Percentiles rank a stretch among this genome's conserved stretches.
These are phyloP conservation scores for Cryptosporidium felis DNA, from an alignment of 169 alveolate genomes.

Conservation along the genomic window DNA sequence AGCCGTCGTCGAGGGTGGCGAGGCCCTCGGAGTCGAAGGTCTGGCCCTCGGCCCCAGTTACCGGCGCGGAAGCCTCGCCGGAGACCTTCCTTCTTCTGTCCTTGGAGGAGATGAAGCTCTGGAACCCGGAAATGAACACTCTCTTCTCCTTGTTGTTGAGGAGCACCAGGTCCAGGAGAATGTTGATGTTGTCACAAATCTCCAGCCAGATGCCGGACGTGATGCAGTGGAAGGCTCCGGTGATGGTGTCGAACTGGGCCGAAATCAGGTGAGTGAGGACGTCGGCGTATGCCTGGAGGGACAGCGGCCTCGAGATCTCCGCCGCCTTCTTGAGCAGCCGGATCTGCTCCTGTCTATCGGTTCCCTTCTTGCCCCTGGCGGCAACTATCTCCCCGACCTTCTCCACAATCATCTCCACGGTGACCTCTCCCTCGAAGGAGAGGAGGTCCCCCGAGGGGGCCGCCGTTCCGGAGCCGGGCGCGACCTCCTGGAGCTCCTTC, in stretches of 20 bases:
- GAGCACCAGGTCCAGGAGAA: slow-evolving; percentile 22
- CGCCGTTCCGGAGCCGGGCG: slow-evolving; percentile 76
- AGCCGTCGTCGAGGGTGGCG: background rate
- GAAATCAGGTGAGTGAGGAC: slow-evolving; percentile 86
- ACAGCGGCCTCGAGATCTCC: slow-evolving; percentile 83
- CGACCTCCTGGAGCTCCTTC: slow-evolving; percentile 61
- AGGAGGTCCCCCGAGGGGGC: slow-evolving; percentile 79
- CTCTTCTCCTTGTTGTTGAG: slow-evolving; percentile 50
- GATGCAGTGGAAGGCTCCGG: slow-evolving; percentile 87
- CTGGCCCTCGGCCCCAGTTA: background rate
- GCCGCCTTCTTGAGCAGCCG: slow-evolving; percentile 82
- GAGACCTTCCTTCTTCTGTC: slow-evolving; percentile 66
- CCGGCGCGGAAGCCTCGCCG: background rate
- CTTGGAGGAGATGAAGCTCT: slow-evolving; percentile 77
- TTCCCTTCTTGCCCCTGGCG: slow-evolving; percentile 87
- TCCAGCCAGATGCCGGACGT: slow-evolving; percentile 83
- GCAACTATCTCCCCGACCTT: slow-evolving; percentile 74
- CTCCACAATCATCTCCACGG: slow-evolving; percentile 85
- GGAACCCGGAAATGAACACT: slow-evolving; percentile 77
- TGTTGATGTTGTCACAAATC: slow-evolving; percentile 79
- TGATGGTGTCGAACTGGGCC: slow-evolving; percentile 86
- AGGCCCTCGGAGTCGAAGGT: background rate
- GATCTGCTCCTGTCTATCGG: slow-evolving; percentile 86
- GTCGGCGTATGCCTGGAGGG: slow-evolving; percentile 82
- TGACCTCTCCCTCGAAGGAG: slow-evolving; percentile 81